A percentile compares a stretch with the other conserved stretches of the same genome.
Conservation (phyloP, 257 asterid genomes). For the Solanum lycopersicoides region DNA sequence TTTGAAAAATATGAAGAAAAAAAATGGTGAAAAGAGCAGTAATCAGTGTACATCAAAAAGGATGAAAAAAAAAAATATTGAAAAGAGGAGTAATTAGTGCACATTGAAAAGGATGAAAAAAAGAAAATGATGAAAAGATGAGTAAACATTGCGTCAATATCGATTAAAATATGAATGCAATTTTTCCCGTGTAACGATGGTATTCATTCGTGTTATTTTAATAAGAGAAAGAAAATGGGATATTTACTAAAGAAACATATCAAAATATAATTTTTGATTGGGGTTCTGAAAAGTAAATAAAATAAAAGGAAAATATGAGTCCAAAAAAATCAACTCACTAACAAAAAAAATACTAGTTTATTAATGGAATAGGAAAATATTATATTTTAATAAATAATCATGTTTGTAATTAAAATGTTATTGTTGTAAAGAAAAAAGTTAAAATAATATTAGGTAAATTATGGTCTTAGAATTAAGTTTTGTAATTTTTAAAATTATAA, state of each 20-base stretch:
- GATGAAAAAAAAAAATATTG: background rate
- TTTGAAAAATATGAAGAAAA: background rate
- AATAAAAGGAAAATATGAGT: background rate
- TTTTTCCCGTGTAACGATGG: background rate
- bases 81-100: too few relatives aligned
- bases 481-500: too few relatives aligned
- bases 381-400: too few relatives aligned
- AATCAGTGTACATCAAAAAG: background rate
- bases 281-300: background rate
- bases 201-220: background rate
- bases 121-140: background rate
- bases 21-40: background rate
- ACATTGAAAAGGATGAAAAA: background rate
- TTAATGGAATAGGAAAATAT: background rate
- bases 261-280: background rate
- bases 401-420: too few relatives aligned
- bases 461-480: too few relatives aligned
- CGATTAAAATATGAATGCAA: background rate
- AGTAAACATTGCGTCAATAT: background rate
- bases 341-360: background rate
- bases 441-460: too few relatives aligned
- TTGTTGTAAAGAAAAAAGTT: too few relatives aligned
- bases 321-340: background rate
- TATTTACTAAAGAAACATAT: background rate
- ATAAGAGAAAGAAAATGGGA: background rate